Percentiles rank a stretch among this genome's conserved stretches.
These are phyloP conservation scores for Alternaria sp. DNA, from an alignment of 2,329 filamentous ascomycete species.

Conservation along the genomic window DNA sequence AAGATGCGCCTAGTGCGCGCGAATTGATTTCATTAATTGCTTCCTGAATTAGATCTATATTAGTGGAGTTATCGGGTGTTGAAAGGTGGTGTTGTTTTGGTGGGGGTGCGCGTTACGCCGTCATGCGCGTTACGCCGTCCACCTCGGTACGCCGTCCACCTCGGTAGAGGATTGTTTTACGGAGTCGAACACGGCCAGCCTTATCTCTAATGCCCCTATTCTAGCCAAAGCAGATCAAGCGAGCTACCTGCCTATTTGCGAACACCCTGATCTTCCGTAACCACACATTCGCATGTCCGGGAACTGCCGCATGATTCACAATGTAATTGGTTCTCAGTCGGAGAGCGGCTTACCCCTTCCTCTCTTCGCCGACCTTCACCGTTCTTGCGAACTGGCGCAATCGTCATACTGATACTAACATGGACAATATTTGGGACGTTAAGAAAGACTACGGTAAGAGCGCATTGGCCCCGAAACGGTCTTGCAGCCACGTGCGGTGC, in stretches of 20 bases:
- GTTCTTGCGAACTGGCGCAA: background rate
- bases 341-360: background rate
- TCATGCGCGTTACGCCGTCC: too few relatives aligned
- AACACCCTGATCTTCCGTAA: background rate
- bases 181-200: slow-evolving; percentile 1
- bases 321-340: background rate
- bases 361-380: slow-evolving; percentile 8
- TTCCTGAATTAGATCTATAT: too few relatives aligned
- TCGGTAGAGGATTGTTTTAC: background rate
- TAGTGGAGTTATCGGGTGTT: too few relatives aligned
- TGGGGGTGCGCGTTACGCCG: too few relatives aligned
- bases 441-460: slow-evolving; percentile 2
- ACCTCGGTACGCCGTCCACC: too few relatives aligned
- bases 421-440: slow-evolving; percentile 4
- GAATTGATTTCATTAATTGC: too few relatives aligned
- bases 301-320: background rate
- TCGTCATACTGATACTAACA: slow-evolving; percentile 5
- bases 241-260: slow-evolving; percentile 16
- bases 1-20: too few relatives aligned
- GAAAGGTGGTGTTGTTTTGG: too few relatives aligned
- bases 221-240: slow-evolving; percentile 8
- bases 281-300: background rate
- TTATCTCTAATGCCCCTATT: slow-evolving; percentile 9
- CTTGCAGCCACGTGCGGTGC: slow-evolving; percentile 18
- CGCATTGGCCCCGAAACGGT: slow-evolving; percentile 14